Evolutionary conservation across 495 filamentous ascomycete species (phyloP).

Genomic region (Tuber magnatum): DNA sequence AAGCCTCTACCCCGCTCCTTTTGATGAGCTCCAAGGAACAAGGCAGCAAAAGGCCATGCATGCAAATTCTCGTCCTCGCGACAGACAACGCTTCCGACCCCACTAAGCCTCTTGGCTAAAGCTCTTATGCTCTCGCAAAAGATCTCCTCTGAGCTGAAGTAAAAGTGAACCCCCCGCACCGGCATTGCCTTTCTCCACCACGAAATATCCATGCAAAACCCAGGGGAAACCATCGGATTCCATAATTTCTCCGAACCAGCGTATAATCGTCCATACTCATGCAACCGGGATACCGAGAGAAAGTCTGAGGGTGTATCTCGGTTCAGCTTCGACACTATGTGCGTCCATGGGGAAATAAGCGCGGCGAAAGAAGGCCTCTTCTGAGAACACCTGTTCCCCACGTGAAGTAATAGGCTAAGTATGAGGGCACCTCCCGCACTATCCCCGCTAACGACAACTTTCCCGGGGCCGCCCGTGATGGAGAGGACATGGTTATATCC

Average conservation of each 20-base stretch:
- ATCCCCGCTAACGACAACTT: conserved; percentile 62
- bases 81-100: conserved; percentile 46
- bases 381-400: conserved; percentile 44
- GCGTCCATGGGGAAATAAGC: conserved; percentile 57
- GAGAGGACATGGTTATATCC: conserved; percentile 62
- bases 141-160: conserved; percentile 65
- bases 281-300: conserved; percentile 46
- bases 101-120: conserved; percentile 48
- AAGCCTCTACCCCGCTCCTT: conserved; percentile 55
- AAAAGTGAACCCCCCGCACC: conserved; percentile 52
- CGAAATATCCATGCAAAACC: conserved; percentile 54
- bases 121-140: conserved; percentile 57
- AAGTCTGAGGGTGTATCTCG: conserved; percentile 50
- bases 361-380: conserved; percentile 49
- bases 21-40: conserved; percentile 56
- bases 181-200: conserved; percentile 60
- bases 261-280: conserved; percentile 60
- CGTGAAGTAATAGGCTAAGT: conserved; percentile 57
- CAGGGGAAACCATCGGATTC: conserved; percentile 60
- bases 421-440: conserved; percentile 67
- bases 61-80: conserved; percentile 60
- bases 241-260: conserved; percentile 47
- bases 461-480: conserved; percentile 48
- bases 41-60: conserved; percentile 67
- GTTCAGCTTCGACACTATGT: conserved; percentile 52